Conservation (phyloP, 139 green algal species). For the Spirogloea muscicola region DNA sequence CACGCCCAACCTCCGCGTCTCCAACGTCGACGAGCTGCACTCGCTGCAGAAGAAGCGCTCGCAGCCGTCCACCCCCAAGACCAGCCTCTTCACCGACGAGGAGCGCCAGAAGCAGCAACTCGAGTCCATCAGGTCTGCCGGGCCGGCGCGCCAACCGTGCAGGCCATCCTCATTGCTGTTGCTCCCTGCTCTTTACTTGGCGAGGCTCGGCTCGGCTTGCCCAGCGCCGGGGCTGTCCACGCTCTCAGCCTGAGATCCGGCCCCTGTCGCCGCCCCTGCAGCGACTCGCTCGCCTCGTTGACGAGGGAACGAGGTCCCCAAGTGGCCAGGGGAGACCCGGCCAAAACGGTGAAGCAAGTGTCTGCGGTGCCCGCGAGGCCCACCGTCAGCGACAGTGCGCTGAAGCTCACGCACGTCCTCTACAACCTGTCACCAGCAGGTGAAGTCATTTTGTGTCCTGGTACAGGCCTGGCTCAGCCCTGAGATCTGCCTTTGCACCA, state of each 20-base stretch:
- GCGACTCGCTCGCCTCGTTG: slow-evolving; percentile 7
- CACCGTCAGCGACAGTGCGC: slow-evolving; percentile 15
- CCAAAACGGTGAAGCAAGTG: neutral
- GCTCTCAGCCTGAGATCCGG: no score
- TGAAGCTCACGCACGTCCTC: slow-evolving; percentile 30
- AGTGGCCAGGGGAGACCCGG: slow-evolving; percentile 3
- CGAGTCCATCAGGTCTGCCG: slow-evolving; percentile 34
- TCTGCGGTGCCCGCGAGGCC: neutral
- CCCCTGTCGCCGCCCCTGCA: neutral
- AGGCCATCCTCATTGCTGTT: no score
- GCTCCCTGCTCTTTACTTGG: no score
- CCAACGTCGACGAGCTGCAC: slow-evolving; percentile 27
- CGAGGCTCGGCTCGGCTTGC: no score
- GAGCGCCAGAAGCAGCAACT: slow-evolving; percentile 9
- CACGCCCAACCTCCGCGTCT: slow-evolving; percentile 6
- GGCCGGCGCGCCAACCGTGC: no score
- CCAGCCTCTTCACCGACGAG: neutral
- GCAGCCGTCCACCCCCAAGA: slow-evolving; percentile 13
- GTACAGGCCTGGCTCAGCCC: no score
- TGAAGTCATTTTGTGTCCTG: neutral
- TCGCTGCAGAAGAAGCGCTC: slow-evolving; percentile 36
- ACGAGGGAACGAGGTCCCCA: neutral
- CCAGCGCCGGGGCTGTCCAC: no score
- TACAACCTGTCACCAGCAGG: slow-evolving; percentile 26
- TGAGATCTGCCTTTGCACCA: neutral